Evolutionary conservation across 140 eudicot species (phyloP).

Genomic region (Anethum foeniculum): DNA sequence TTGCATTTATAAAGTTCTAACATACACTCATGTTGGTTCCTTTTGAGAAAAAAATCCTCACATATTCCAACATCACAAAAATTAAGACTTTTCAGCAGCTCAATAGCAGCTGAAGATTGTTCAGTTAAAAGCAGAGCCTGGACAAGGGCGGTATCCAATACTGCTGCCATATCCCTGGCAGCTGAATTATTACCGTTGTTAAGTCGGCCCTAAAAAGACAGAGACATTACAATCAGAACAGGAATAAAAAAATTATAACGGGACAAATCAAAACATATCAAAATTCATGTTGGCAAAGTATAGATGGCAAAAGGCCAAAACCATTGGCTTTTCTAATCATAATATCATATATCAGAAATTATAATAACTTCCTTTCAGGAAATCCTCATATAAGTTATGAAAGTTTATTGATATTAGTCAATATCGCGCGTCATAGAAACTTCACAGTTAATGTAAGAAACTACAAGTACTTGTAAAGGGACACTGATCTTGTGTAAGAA

Average conservation of each 20-base stretch:
- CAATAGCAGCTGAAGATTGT: slow-evolving; percentile 61
- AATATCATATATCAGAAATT: neutral
- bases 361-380: neutral
- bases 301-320: slow-evolving; percentile 5
- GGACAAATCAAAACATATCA: neutral
- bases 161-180: slow-evolving; percentile 82
- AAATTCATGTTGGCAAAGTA: neutral
- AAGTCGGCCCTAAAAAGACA: slow-evolving; percentile 52
- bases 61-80: slow-evolving; percentile 79
- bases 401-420: neutral
- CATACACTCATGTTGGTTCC: slow-evolving; percentile 52
- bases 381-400: neutral
- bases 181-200: slow-evolving; percentile 51
- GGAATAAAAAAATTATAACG: neutral
- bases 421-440: neutral
- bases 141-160: slow-evolving; percentile 79
- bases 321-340: neutral
- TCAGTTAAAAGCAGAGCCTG: slow-evolving; percentile 85
- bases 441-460: neutral
- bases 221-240: slow-evolving; percentile 17
- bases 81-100: slow-evolving; percentile 74
- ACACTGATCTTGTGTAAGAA: neutral
- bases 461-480: neutral
- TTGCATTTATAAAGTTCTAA: slow-evolving; percentile 82
- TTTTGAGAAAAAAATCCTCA: slow-evolving; percentile 73